A percentile compares a stretch with the other conserved stretches of the same genome.
Conservation (phyloP, 441 rosid genomes). For the Capsella rubella region DNA sequence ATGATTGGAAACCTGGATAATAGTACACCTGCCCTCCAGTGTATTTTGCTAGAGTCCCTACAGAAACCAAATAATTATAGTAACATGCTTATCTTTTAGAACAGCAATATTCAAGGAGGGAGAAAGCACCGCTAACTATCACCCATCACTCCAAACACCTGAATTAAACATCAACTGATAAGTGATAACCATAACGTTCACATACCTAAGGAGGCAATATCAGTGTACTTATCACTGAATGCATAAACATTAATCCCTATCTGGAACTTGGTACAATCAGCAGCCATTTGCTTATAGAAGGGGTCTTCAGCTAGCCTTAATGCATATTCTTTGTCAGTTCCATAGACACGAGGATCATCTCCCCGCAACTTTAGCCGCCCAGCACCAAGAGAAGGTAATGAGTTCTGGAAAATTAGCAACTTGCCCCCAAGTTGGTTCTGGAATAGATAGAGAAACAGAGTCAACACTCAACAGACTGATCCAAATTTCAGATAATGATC, state of each 20-base stretch:
- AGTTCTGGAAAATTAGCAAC: slow-evolving; percentile 88
- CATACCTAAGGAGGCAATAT: slow-evolving; percentile 95
- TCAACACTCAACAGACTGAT: slow-evolving; percentile 39
- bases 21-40: slow-evolving; percentile 98
- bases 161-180: slow-evolving; percentile 15
- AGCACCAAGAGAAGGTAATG: slow-evolving; percentile 94
- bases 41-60: slow-evolving; percentile 95
- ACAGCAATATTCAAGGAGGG: slow-evolving; percentile 1
- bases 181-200: slow-evolving; percentile 19
- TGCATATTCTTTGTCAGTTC: slow-evolving; percentile 90
- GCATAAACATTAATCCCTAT: slow-evolving; percentile 92
- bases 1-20: slow-evolving; percentile 87
- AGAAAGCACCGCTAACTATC: slow-evolving; percentile 4
- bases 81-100: slow-evolving; percentile 10
- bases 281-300: slow-evolving; percentile 99
- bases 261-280: slow-evolving; percentile 97
- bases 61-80: slow-evolving; percentile 27
- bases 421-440: slow-evolving; percentile 98
- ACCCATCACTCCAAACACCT: slow-evolving; percentile 22
- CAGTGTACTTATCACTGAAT: slow-evolving; percentile 91
- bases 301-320: slow-evolving; percentile 93
- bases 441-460: slow-evolving; percentile 22
- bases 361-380: slow-evolving; percentile 98
- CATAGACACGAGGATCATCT: slow-evolving; percentile 94
- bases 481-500: slow-evolving; percentile 9